Base-by-base conservation (phyloP, 306 rosid genomes). In the Canavalia ensiformis region DNA sequence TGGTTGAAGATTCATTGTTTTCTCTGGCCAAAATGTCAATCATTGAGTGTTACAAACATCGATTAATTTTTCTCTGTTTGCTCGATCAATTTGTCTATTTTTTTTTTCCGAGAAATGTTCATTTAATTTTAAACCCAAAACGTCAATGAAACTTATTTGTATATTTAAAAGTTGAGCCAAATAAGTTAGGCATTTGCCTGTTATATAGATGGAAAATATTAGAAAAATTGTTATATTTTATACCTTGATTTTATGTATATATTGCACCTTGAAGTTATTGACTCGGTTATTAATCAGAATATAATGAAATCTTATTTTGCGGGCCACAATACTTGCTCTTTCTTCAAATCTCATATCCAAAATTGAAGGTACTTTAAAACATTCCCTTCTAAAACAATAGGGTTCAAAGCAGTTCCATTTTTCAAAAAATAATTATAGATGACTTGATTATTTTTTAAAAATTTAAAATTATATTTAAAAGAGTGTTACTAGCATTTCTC, bases 321-420 rank as follows among this genome's bases (percentile, higher is more conserved):
- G 12, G 33, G 34, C 52, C 49, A 3, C 54, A 67, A 67, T 45
- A 29, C 13, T 44, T 44, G 25, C 34, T 39, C 50, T 8, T 8
- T 42, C 25, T 68, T 68, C 35, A 11, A 28, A 13, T 9, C 46
- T 68, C 73, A 68, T 44, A 25, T 10, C 55, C 55, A 68, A 12
- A 9, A 68, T 68, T 68, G 57, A 46, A 8, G 28, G 51, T 28
- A 44, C 29, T 46, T 44, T 68, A 5, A 66, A 66, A 41, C 72
- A 66, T 42, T 41, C 29, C 34, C 25, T 18, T 18, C 25, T 18
- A 18, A 62, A 65, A 65, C 33, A n/a, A n/a, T 41, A 39, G 12
- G 52, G 5, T 65, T 65, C 72, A 8, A 67, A 67, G 62, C 65
- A 30, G 65, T 42, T 67, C 55, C 56, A 68, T 8, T 25, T 8